These are phyloP conservation scores for Hyaloraphidium curvatum DNA, from an alignment of 192 early-diverging fungal species.

Conservation along the genomic window DNA sequence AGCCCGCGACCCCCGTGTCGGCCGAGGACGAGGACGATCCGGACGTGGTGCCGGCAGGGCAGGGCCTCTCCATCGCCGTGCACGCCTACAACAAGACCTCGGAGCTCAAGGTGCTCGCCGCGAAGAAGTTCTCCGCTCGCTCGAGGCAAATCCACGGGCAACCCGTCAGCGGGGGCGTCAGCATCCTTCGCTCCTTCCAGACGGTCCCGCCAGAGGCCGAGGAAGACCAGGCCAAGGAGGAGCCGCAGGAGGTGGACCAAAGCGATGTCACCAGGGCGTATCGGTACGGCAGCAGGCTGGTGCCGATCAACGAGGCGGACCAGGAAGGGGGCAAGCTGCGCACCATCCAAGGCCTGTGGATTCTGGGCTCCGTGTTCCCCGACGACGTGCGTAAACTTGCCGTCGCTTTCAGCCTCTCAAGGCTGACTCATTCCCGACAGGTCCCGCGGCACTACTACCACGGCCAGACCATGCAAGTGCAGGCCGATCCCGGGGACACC, in stretches of 20 bases:
- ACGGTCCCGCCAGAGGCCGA: constrained; percentile 1
- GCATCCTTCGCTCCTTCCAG: constrained; percentile 18
- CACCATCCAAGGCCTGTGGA: constrained; percentile 31
- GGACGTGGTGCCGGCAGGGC: constrained; percentile 15
- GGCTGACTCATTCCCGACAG: constrained; percentile 28
- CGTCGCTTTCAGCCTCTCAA: constrained; percentile 10
- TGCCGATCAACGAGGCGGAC: constrained; percentile 39
- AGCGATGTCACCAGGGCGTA: constrained; percentile 41
- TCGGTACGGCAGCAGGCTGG: constrained; percentile 41
- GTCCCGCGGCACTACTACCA: constrained; percentile 27
- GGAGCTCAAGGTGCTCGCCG: constrained; percentile 25
- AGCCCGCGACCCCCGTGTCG: no score
- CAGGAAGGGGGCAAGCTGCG: constrained; percentile 32
- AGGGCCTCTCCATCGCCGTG: constrained; percentile 24
- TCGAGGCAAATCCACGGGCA: constrained; percentile 12
- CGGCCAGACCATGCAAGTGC: constrained; percentile 17
- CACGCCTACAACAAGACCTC: constrained; percentile 32
- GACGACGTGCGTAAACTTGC: neutral
- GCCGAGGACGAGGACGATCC: no score
- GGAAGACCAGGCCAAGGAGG: constrained; percentile 9
- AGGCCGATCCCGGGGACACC: constrained; percentile 18
- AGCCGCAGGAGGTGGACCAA: constrained; percentile 10
- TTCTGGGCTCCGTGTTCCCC: constrained; percentile 31
- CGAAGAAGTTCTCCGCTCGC: constrained; percentile 40
- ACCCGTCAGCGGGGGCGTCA: constrained; percentile 12